Percentiles rank a stretch among this genome's conserved stretches.
These are phyloP conservation scores for Fusarium tricinctum DNA, from an alignment of 2,329 filamentous ascomycete species.

Conservation along the genomic window DNA sequence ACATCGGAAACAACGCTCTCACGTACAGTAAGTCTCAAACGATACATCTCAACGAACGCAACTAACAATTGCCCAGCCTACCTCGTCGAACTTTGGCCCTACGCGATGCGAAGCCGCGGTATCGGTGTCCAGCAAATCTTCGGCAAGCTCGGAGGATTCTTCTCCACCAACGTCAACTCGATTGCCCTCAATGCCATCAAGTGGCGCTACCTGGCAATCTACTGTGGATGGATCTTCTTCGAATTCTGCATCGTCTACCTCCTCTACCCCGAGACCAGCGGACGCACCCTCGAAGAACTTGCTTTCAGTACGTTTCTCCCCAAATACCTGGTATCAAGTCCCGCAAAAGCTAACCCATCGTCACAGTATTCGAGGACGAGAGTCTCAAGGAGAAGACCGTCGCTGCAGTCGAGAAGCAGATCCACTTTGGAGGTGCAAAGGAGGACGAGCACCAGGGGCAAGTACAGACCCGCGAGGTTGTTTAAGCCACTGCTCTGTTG, in stretches of 20 bases:
- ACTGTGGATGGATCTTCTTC: conserved; percentile 60
- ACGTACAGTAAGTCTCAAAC: conserved; percentile 36
- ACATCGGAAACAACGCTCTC: conserved; percentile 42
- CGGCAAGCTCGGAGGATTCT: conserved; percentile 59
- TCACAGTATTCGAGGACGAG: conserved; percentile 58
- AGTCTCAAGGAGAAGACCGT: conserved; percentile 56
- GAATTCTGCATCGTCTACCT: conserved; percentile 75
- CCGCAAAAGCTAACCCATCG: conserved; percentile 28
- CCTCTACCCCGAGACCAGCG: conserved; percentile 87
- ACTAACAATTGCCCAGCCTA: conserved; percentile 53
- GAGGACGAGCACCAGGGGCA: conserved; percentile 14
- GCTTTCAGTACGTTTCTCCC: conserved; percentile 55
- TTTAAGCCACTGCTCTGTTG: not conserved
- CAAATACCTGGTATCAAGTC: rapidly evolving
- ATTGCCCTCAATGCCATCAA: conserved; percentile 57
- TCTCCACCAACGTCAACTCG: conserved; percentile 62
- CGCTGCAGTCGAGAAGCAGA: conserved; percentile 58
- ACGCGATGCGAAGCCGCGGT: conserved; percentile 68
- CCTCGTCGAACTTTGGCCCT: conserved; percentile 72
- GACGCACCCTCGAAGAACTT: conserved; percentile 77
- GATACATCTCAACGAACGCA: not conserved
- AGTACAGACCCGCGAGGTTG: conserved; percentile 29
- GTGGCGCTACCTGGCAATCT: conserved; percentile 61
- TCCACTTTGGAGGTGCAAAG: conserved; percentile 45
- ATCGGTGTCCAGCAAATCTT: conserved; percentile 71